These are phyloP conservation scores for Gnomoniopsis smithogilvyi DNA, from an alignment of 2,329 filamentous ascomycete genomes.

Conservation along the genomic window DNA sequence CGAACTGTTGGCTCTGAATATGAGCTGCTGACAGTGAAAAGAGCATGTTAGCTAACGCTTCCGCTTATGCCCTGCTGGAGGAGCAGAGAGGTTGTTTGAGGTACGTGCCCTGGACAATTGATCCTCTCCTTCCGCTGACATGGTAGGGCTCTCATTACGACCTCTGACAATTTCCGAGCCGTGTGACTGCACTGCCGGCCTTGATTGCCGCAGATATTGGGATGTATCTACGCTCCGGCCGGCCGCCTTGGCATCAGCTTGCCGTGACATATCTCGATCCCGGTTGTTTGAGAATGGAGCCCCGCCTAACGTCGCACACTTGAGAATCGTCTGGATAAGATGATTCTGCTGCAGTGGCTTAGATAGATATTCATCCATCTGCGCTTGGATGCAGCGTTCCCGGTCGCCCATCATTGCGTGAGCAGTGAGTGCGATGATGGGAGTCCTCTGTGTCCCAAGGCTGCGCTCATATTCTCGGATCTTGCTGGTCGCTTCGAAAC, in stretches of 20 bases:
- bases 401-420: constrained; percentile 98
- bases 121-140: constrained; percentile 60
- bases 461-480: constrained; percentile 92
- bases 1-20: constrained; percentile 19
- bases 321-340: constrained; percentile 95
- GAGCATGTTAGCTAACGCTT: constrained; percentile 20
- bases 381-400: constrained; percentile 95
- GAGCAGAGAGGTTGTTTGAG: constrained; percentile 41
- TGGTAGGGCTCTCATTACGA: constrained; percentile 56
- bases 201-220: constrained; percentile 36
- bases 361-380: constrained; percentile 99
- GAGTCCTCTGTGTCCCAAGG: constrained; percentile 76
- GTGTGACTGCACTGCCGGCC: constrained; percentile 54
- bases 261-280: constrained; percentile 54
- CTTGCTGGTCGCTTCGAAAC: constrained; percentile 94
- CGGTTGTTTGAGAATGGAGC: constrained; percentile 64
- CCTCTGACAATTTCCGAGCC: constrained; percentile 29
- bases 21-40: constrained; percentile 19
- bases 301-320: constrained; percentile 89
- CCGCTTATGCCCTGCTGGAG: constrained; percentile 25
- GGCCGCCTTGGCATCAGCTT: constrained; percentile 45
- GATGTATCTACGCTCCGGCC: constrained; percentile 32
- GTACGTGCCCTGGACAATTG: constrained; percentile 47
- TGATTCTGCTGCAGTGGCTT: constrained; percentile 97
- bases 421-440: constrained; percentile 94